Evolutionary conservation across 2,329 filamentous ascomycete genomes (phyloP).

Genomic region (Paecilomyces dactylethromorphus): DNA sequence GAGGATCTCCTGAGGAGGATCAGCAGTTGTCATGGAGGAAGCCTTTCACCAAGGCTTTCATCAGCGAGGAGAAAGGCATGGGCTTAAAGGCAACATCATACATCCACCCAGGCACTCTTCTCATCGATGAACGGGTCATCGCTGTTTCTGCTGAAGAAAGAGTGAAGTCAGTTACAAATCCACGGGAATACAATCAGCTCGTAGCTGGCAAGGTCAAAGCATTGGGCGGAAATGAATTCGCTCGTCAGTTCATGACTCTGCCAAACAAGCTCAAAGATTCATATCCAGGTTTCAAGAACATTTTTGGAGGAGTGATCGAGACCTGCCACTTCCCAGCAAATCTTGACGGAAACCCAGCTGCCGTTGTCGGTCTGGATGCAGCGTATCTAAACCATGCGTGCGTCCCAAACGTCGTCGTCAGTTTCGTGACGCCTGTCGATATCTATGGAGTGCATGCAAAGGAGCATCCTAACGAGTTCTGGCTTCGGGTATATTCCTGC

Average conservation of each 20-base stretch:
- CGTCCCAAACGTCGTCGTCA: slow-evolving; percentile 14
- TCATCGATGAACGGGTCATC: not conserved
- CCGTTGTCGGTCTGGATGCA: slow-evolving; percentile 8
- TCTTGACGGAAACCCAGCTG: not conserved
- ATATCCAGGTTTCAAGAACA: not conserved
- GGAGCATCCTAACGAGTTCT: not conserved
- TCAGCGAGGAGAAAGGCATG: not conserved
- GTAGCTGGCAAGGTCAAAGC: not conserved
- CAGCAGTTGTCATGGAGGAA: not conserved
- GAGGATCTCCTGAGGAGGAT: not conserved
- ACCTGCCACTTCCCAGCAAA: not conserved
- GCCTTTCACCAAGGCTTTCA: not conserved
- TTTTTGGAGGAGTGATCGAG: not conserved
- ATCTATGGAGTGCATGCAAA: not conserved
- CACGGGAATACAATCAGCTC: not conserved
- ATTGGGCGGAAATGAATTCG: not conserved
- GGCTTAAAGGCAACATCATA: not conserved
- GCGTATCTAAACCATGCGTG: slow-evolving; percentile 20
- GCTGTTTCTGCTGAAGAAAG: not conserved
- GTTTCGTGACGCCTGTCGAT: slow-evolving; percentile 2
- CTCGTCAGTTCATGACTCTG: not conserved
- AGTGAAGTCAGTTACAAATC: not conserved
- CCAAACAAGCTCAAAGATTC: not conserved
- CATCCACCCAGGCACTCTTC: not conserved
- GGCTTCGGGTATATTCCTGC: slow-evolving; percentile 9